Base-by-base conservation (phyloP, 768 basidiomycete genomes). In the Termitomyces heimii region DNA sequence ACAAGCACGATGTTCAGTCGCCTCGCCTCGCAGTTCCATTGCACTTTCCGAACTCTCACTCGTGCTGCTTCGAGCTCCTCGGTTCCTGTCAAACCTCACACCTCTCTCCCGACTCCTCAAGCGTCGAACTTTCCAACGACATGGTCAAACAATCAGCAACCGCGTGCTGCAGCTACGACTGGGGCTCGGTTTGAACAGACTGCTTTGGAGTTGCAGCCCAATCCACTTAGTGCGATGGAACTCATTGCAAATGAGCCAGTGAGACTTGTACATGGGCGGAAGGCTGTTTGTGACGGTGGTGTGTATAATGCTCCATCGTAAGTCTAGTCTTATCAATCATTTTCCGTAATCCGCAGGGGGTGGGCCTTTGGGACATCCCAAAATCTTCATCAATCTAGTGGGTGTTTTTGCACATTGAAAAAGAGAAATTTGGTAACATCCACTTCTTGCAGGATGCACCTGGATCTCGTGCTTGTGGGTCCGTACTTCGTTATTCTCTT, bases 211-310 rank as follows among this genome's bases (percentile, higher is more conserved):
- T 77, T 92, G 56, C 97, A 99, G 71, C 96, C 97, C 1, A 84
- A 84, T 57, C 88, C 96, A 13, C 77, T 88, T 61, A 91, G 91
- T 59, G 97, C 96, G 2, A 94, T 98, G 88, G 88, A 88, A 60
- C 79, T 98, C 65, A 81, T 98, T 63, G 80, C 80, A 49, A 79
- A 91, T 62, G 94, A 97, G 70, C 94, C 96, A 8, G 82, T 96
- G 55, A 79, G 88, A 52, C 67, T 94, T 45, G 87, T 96, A 10
- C 71, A 92, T 45, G 89, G 85, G 20, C 80, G 96, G 64, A 92
- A 85, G 71, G 94, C 94, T 2, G 79, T 87, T 49, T 99, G 97
- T 70, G 96, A 99, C 70, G 97, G 97, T 66, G 96, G 97, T 98
- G 63, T 64, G 92, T 77, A 48, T 1, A 45, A 29, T 42, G 22